Evolutionary conservation across 1,284 basidiomycete genomes (phyloP).

Genomic region (Tylopilus sp.): DNA sequence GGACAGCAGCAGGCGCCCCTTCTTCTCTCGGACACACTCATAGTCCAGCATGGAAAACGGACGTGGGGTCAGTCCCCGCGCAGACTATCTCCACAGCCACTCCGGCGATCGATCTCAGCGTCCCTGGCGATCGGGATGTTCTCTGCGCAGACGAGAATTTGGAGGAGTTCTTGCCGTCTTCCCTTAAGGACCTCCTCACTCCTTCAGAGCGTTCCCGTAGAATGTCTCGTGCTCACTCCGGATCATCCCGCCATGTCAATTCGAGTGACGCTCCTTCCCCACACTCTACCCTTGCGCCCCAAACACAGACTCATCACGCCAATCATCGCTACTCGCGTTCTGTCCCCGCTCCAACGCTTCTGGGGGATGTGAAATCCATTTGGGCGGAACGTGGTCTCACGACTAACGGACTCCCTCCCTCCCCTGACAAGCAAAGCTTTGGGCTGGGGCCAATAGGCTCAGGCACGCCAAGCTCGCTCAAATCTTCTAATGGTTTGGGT

Average conservation of each 20-base stretch:
- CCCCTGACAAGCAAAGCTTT: constrained; percentile 29
- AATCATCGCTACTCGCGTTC: constrained; percentile 74
- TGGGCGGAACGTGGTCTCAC: constrained; percentile 50
- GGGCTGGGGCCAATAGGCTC: constrained; percentile 35
- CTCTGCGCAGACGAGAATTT: constrained; percentile 70
- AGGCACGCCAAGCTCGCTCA: constrained; percentile 47
- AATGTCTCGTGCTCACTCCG: constrained; percentile 67
- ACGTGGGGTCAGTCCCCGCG: constrained; percentile 24
- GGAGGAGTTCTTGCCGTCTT: constrained; percentile 85
- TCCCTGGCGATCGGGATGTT: constrained; percentile 34
- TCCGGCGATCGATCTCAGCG: constrained; percentile 17
- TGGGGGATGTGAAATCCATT: constrained; percentile 71
- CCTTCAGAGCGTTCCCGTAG: constrained; percentile 77
- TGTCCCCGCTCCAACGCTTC: constrained; percentile 67
- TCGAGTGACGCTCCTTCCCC: constrained; percentile 24
- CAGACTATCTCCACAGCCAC: constrained; percentile 5
- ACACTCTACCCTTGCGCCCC: constrained; percentile 15
- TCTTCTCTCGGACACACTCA: constrained; percentile 46
- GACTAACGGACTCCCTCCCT: constrained; percentile 29
- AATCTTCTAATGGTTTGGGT: constrained; percentile 41
- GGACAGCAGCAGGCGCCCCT: constrained; percentile 35
- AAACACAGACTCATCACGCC: constrained; percentile 33
- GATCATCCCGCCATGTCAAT: constrained; percentile 34
- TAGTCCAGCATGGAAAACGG: constrained; percentile 29
- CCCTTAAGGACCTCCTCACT: constrained; percentile 82